phyloP scores from a whole-genome alignment of 2,329 filamentous ascomycete species.

The Monosporascus sp. region DNA sequence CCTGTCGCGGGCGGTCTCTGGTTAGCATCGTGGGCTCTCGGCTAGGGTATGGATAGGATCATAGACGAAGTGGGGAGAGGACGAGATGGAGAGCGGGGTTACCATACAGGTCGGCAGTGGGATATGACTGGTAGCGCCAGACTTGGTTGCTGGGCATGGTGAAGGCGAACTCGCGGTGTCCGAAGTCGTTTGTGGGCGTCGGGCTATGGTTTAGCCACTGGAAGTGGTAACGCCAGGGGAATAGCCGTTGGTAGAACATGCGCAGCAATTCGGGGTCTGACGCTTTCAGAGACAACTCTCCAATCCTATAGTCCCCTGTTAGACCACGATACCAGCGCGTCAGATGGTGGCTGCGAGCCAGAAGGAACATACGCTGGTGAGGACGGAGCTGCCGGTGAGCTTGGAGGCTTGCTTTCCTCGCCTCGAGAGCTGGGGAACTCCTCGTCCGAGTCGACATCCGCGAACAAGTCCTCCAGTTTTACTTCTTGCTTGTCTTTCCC shows the following conservation, averaged over 20 bases:
- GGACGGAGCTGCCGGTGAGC: slow-evolving; percentile 36
- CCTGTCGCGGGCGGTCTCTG: slow-evolving; percentile 33
- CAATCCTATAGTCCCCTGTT: slow-evolving; percentile 25
- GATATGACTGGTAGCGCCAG: slow-evolving; percentile 76
- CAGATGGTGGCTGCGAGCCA: slow-evolving; percentile 29
- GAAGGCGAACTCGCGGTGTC: slow-evolving; percentile 91
- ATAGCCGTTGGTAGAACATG: slow-evolving; percentile 91
- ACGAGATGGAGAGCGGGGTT: not conserved
- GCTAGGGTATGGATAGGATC: too few relatives aligned
- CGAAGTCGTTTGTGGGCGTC: slow-evolving; percentile 80
- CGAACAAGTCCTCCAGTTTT: slow-evolving; percentile 56
- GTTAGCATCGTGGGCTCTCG: too few relatives aligned
- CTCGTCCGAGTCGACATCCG: slow-evolving; percentile 54
- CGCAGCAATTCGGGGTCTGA: slow-evolving; percentile 83
- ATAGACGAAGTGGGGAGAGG: too few relatives aligned
- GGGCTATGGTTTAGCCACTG: slow-evolving; percentile 97
- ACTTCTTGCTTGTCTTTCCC: slow-evolving; percentile 36
- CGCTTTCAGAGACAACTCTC: slow-evolving; percentile 35
- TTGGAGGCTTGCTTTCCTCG: slow-evolving; percentile 35
- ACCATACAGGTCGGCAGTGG: slow-evolving; percentile 47
- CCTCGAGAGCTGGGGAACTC: slow-evolving; percentile 50
- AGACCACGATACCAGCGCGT: slow-evolving; percentile 2
- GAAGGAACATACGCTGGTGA: slow-evolving; percentile 24
- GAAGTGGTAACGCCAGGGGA: slow-evolving; percentile 90
- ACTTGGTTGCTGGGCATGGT: slow-evolving; percentile 91